Evolutionary conservation across 805 yeast species (phyloP), one percentile per base, ranked within the genome.

Genomic region (Kodamaea hsintzibuensis): DNA sequence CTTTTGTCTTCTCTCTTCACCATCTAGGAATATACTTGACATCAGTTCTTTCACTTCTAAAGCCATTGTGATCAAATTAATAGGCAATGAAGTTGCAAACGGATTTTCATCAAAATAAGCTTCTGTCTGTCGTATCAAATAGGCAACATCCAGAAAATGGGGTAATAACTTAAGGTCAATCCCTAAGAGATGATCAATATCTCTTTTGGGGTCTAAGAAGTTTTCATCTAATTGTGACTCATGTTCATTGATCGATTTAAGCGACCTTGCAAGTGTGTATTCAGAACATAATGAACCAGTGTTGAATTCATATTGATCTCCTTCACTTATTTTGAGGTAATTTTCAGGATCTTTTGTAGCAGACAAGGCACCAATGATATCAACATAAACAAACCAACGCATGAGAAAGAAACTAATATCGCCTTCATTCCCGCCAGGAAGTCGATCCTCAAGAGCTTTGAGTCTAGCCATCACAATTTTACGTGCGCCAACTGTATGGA

Each of bases 351-450:
- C 61, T 18, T 64, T 67, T 2, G 88, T 78, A 0, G 89, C 78
- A 1, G 89, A 81, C 19, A 88, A 69, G 0, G 83, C 78, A 0
- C 89, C 86, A 17, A 87, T 73, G 2, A 85, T 81, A 60, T 86
- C 91, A 35, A 85, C 69, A 61, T 85, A 88, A 0, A 83, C 84
- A 63, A 83, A 86, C 89, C 91, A 85, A 50, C 91, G 69, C 57
- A 80, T 72, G 45, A 88, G 70, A 59, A 88, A 88, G 56, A 72
- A 82, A 0, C 82, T 67, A 12, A 82, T 71, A 56, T 78, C 78
- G 47, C 72, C 61, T 50, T 74, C 78, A 53, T 27, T 25, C 13
- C 46, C 43, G 16, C 18, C 38, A 12, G 42, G 45, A 25, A 19
- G 50, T 42, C 58, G 38, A 47, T 54, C 17, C 7, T 17, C 22